Evolutionary conservation across 2,329 filamentous ascomycete species (phyloP).

Genomic region (Penicillium sclerotigenum): DNA sequence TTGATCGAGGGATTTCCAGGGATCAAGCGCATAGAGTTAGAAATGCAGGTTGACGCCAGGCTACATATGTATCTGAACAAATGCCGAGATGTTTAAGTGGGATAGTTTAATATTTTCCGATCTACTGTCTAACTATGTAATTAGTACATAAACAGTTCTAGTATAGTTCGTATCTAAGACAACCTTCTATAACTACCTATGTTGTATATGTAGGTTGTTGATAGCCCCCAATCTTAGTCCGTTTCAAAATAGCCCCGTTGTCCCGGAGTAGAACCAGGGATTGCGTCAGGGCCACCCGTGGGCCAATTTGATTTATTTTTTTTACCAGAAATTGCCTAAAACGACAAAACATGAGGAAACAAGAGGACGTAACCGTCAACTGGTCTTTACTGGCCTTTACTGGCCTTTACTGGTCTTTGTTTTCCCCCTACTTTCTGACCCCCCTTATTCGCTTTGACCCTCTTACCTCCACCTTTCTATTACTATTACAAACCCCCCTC

Average conservation of each 20-base stretch:
- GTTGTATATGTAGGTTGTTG: no score
- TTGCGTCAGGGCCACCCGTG: conserved; percentile 8
- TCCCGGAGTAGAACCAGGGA: not conserved
- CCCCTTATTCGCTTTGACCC: conserved; percentile 8
- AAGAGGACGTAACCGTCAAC: not conserved
- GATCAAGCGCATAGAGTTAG: not conserved
- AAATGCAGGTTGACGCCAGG: not conserved
- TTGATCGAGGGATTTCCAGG: not conserved
- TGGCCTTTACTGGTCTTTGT: not conserved
- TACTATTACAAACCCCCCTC: conserved; percentile 8
- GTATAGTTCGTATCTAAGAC: not conserved
- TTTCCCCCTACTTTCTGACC: not conserved
- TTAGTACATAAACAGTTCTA: not conserved
- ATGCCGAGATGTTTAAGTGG: not conserved
- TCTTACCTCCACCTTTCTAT: not conserved
- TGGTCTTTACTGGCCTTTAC: no score
- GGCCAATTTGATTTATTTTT: not conserved
- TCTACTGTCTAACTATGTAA: not conserved
- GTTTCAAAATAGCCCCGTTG: conserved; percentile 1
- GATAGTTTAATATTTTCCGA: not conserved
- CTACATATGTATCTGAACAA: not conserved
- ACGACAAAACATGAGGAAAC: conserved; percentile 2
- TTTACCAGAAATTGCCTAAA: not conserved
- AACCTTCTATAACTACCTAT: no score
- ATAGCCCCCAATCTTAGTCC: no score